Conservation (phyloP, 371 early-diverging fungal genomes). For the Mortierella sp. region DNA sequence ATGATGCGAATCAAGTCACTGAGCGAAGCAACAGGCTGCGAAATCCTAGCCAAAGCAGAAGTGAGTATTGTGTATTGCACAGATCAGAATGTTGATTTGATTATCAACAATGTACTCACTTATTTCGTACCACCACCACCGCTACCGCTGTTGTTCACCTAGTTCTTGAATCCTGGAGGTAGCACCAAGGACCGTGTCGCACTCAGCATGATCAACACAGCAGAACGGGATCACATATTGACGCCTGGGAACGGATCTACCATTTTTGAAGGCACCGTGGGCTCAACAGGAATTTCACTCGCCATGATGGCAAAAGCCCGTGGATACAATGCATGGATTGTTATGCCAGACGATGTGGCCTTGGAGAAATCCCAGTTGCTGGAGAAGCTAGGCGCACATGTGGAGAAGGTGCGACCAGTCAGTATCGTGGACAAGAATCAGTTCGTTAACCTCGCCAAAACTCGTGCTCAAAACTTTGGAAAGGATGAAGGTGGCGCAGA, state of each 20-base stretch:
- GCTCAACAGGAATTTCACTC: slow-evolving; percentile 88
- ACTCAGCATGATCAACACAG: slow-evolving; percentile 83
- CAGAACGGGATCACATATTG: slow-evolving; percentile 77
- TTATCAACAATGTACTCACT: background rate
- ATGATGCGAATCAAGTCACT: slow-evolving; percentile 88
- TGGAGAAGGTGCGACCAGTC: slow-evolving; percentile 93
- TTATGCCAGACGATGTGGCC: slow-evolving; percentile 96
- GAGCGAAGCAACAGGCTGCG: slow-evolving; percentile 91
- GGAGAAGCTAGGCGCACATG: slow-evolving; percentile 87
- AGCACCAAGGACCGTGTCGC: slow-evolving; percentile 96
- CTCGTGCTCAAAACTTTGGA: slow-evolving; percentile 78
- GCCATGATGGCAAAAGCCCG: slow-evolving; percentile 87
- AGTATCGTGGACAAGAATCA: slow-evolving; percentile 93
- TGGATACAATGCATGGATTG: slow-evolving; percentile 93
- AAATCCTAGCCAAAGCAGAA: slow-evolving; percentile 70
- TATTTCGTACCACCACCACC: background rate
- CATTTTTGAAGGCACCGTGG: slow-evolving; percentile 95
- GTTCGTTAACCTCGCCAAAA: slow-evolving; percentile 90
- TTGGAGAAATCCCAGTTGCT: slow-evolving; percentile 90
- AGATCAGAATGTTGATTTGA: too few relatives aligned
- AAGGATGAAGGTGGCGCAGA: slow-evolving; percentile 40
- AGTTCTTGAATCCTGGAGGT: slow-evolving; percentile 96
- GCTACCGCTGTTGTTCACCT: background rate
- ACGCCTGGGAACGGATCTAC: slow-evolving; percentile 77
- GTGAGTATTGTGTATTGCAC: slow-evolving; percentile 58